Percentiles rank a stretch among this genome's conserved stretches.
Conservation (phyloP, 78 protist genomes). For the Emiliania huxleyi region DNA sequence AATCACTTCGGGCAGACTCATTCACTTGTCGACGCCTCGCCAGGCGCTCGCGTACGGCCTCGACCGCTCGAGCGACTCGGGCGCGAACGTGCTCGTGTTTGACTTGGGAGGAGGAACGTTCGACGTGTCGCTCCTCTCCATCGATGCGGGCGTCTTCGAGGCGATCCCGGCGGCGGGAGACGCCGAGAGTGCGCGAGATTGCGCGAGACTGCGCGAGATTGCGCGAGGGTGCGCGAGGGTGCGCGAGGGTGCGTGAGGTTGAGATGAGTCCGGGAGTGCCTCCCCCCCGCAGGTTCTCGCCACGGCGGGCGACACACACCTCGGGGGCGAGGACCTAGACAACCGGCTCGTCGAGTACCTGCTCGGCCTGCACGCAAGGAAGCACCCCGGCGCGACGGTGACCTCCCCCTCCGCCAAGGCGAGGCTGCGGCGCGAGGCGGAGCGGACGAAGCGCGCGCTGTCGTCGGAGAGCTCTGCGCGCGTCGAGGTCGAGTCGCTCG, state of each 20-base stretch:
- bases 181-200: too few relatives aligned
- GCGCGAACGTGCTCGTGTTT: constrained; percentile 74
- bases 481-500: constrained; percentile 94
- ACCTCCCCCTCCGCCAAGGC: constrained; percentile 54
- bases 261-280: too few relatives aligned
- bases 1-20: not conserved
- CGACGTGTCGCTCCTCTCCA: constrained; percentile 83
- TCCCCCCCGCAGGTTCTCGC: too few relatives aligned
- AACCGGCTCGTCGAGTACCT: constrained; percentile 61
- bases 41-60: constrained; percentile 61
- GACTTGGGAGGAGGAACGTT: constrained; percentile 89
- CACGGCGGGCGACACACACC: constrained; percentile 84
- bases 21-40: not conserved
- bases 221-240: too few relatives aligned
- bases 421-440: constrained; percentile 74
- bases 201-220: too few relatives aligned
- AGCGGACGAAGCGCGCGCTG: constrained; percentile 79
- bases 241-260: too few relatives aligned
- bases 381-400: constrained; percentile 50
- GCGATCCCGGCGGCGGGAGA: constrained; percentile 85
- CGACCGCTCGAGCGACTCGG: constrained; percentile 24
- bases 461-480: constrained; percentile 77
- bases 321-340: constrained; percentile 89
- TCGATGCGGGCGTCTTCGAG: constrained; percentile 80
- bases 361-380: constrained; percentile 58